Percentiles rank a stretch among this genome's conserved stretches.
phyloP scores from a whole-genome alignment of 768 basidiomycete species.

The Kwoniella sp. region DNA sequence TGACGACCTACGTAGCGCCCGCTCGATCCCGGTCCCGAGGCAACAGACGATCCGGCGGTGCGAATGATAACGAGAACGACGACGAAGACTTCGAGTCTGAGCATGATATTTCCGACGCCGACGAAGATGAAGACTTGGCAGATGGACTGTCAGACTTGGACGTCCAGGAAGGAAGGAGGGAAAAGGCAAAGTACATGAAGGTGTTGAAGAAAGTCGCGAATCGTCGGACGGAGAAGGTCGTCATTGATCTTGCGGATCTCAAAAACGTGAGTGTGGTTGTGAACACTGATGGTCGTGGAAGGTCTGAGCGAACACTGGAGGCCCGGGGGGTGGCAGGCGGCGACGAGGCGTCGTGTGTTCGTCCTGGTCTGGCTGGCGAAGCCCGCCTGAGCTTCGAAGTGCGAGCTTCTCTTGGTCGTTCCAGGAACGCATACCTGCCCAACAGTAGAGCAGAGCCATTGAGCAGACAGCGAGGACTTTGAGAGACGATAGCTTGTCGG shows the following conservation, averaged over 20 bases:
- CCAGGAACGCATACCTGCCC: too few relatives aligned
- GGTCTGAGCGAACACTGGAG: too few relatives aligned
- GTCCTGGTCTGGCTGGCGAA: too few relatives aligned
- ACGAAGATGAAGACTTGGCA: conserved; percentile 58
- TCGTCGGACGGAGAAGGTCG: conserved; percentile 84
- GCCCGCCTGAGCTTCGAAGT: too few relatives aligned
- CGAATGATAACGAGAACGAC: conserved; percentile 43
- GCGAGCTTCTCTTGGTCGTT: too few relatives aligned
- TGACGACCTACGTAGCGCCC: conserved; percentile 41
- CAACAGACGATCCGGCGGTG: conserved; percentile 25
- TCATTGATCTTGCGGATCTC: conserved; percentile 87
- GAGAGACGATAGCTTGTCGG: neutral
- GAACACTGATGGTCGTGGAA: too few relatives aligned
- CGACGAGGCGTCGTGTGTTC: too few relatives aligned
- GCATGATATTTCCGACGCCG: conserved; percentile 40
- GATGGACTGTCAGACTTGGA: conserved; percentile 65
- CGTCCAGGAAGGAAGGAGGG: conserved; percentile 43
- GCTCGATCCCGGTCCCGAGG: conserved; percentile 24
- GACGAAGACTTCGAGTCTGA: conserved; percentile 47
- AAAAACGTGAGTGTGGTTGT: conserved; percentile 63
- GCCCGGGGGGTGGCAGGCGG: too few relatives aligned
- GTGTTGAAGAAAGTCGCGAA: conserved; percentile 67
- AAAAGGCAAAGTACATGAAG: conserved; percentile 55
- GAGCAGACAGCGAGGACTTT: too few relatives aligned
- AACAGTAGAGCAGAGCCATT: too few relatives aligned